These are phyloP conservation scores for Stropharia rugosoannulata DNA, from an alignment of 768 basidiomycete genomes.

Conservation along the genomic window DNA sequence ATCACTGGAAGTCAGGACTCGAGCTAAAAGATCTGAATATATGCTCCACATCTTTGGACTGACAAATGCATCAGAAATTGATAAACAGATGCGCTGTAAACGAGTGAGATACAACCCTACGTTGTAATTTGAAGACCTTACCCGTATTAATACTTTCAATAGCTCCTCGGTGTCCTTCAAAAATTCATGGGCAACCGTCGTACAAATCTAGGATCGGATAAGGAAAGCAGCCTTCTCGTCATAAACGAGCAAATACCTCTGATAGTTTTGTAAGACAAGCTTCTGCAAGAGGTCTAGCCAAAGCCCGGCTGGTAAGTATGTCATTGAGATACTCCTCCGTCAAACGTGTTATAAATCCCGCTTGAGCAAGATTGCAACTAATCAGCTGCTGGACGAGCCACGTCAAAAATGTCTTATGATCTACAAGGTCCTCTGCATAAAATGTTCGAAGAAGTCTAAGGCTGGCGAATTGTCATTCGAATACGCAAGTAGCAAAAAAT, in stretches of 20 bases:
- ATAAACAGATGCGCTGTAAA: conserved; percentile 65
- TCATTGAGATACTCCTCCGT: conserved; percentile 79
- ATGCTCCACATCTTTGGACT: conserved; percentile 67
- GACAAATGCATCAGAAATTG: conserved; percentile 72
- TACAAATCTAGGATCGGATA: conserved; percentile 43
- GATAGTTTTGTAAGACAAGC: conserved; percentile 63
- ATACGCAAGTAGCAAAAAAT: conserved; percentile 1
- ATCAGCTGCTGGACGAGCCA: conserved; percentile 81
- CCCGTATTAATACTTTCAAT: conserved; percentile 62
- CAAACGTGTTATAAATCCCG: conserved; percentile 72
- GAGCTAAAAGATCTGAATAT: conserved; percentile 46
- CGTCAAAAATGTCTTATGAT: conserved; percentile 70
- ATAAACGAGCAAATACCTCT: conserved; percentile 46
- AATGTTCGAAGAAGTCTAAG: conserved; percentile 72
- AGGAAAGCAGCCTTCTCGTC: neutral
- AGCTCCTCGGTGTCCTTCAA: conserved; percentile 52
- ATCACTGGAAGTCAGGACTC: conserved; percentile 44
- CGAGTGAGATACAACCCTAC: conserved; percentile 4
- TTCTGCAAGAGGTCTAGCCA: conserved; percentile 71
- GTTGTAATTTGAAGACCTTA: conserved; percentile 24
- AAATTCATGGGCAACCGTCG: conserved; percentile 53
- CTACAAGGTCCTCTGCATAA: conserved; percentile 79
- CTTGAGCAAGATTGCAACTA: conserved; percentile 80
- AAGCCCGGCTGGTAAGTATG: conserved; percentile 62
- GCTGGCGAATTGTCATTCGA: conserved; percentile 32